Base-by-base conservation (phyloP, 2,329 filamentous ascomycete genomes). In the Epichloe glyceriae region DNA sequence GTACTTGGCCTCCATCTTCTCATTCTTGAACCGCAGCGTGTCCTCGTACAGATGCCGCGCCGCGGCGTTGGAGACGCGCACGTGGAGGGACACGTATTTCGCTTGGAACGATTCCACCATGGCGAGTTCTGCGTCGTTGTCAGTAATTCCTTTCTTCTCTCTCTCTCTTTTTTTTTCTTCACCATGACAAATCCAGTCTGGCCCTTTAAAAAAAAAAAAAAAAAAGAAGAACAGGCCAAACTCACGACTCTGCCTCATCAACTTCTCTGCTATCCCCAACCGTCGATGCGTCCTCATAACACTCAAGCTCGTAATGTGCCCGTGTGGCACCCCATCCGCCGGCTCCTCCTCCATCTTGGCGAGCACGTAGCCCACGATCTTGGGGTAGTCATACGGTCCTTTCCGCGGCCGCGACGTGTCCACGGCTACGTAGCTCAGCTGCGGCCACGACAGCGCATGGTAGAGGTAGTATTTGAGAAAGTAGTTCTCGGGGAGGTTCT, bases 401-500 rank as follows among this genome's bases (percentile, higher is more conserved):
- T 84, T 84, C 60, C 79, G 79, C 35, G 88, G 86, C 37, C 88
- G 81, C 19, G 85, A 86, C 52, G 90, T 83, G 68, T 97, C 91
- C 61, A 98, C 89, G 60, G 93, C 93, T 52, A 98, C 91, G 70
- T 90, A 97, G 70, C 85, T 91, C 57, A 98, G 82, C 72, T 97
- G 91, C 44, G 93, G 93, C 93, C 93, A 98, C 61, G 89, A 95
- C 58, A 97, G 82, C 15, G 91, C 90, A 71, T 98, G 93, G 79
- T 98, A 98, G 64, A 98, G 83, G 75, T 98, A 98, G 78, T 98
- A 98, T 79, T 98, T 98, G 72, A 95, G 87, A 69, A 97, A 97
- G 80, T 98, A 98, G 77, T 98, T 98, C 71, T 98, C 93, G 57
- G 93, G 93, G 50, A 98, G 79, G 74, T 98, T 98, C 68, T 94